phyloP scores from a whole-genome alignment of 2,329 filamentous ascomycete genomes.

The Zymoseptoria crescenta region DNA sequence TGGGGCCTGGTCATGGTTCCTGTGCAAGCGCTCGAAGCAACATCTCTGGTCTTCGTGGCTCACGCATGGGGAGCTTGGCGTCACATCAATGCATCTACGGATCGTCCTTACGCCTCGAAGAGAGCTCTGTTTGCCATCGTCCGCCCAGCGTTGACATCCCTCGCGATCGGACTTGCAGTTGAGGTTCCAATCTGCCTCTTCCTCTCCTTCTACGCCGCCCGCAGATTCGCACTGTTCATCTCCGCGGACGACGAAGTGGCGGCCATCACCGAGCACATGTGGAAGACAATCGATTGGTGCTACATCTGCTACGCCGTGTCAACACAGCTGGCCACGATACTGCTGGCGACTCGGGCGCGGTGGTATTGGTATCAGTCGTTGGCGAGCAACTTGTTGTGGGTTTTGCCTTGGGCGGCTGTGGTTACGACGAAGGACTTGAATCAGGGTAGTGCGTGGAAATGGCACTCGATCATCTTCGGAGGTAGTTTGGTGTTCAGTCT shows the following conservation, averaged over 20 bases:
- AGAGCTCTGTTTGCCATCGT: conserved; percentile 32
- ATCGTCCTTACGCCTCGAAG: conserved; percentile 11
- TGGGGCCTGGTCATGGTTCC: conserved; percentile 71
- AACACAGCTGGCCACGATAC: conserved; percentile 56
- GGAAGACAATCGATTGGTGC: conserved; percentile 49
- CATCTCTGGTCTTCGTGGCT: conserved; percentile 57
- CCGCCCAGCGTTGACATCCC: conserved; percentile 48
- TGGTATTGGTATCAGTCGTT: conserved; percentile 65
- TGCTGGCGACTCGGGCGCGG: conserved; percentile 55
- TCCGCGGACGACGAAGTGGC: conserved; percentile 51
- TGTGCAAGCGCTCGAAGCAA: conserved; percentile 58
- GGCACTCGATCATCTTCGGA: conserved; percentile 59
- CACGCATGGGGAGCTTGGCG: conserved; percentile 56
- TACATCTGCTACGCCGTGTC: conserved; percentile 62
- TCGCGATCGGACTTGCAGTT: conserved; percentile 46
- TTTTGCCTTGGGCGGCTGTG: conserved; percentile 63
- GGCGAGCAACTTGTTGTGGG: conserved; percentile 58
- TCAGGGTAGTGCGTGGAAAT: conserved; percentile 55
- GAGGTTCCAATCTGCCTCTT: conserved; percentile 58
- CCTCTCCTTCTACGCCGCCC: conserved; percentile 51
- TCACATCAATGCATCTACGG: conserved; percentile 16
- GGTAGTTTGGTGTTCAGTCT: conserved; percentile 63
- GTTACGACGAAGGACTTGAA: conserved; percentile 45
- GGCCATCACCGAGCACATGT: conserved; percentile 58
- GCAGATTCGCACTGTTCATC: conserved; percentile 56